Evolutionary conservation across 176 grass and related monocot genomes (phyloP), one percentile per base, ranked within the genome.

Genomic region (Cenchrus fungigraminus): DNA sequence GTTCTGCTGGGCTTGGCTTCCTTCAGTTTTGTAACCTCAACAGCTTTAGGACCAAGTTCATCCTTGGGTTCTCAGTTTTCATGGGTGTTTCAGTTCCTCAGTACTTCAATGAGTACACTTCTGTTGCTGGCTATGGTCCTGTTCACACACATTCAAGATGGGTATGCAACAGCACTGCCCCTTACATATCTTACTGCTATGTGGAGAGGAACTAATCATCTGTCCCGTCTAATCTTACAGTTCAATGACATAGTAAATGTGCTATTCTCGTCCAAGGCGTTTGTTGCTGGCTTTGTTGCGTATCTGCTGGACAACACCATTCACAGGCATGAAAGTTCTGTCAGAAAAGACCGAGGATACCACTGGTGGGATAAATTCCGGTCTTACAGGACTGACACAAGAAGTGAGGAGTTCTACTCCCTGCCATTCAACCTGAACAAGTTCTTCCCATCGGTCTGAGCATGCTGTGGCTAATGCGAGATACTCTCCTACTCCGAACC

Each of bases 11-110:
- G 25, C 68, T 99, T 73, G 88, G 91, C 69, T 99, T 99, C 71
- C 97, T 99, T 78, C 97, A 99, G 62, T 99, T 99, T 82, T 99
- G 97, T 80, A 99, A 99, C 61, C 91, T 99, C 28, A 99, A 99
- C 85, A 99, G 92, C 79, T 99, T 97, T 83, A 89, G 97, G 59
- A 99, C 97, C 15, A 94, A 92, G 82, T 99, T 99, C 92, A 99
- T 99, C 81, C 68, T 99, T 31, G 97, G 97, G 53, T 99, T 99
- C 75, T 91, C 97, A 70, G 28, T 99, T 78, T 99, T 99, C 64
- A 88, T 99, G 94, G 97, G 97, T 81, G 65, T 99, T 52, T 99
- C 97, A 73, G 88, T 97, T 89, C 97, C 97, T 43, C 97, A 99
- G 68, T 99, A 99, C 79, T 99, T 99, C 79, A 99, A 99, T 0